A percentile compares a stretch with the other conserved stretches of the same genome.
phyloP scores from a whole-genome alignment of 225 moss, liverwort and hornwort species.

The Rhytidiadelphus loreus region DNA sequence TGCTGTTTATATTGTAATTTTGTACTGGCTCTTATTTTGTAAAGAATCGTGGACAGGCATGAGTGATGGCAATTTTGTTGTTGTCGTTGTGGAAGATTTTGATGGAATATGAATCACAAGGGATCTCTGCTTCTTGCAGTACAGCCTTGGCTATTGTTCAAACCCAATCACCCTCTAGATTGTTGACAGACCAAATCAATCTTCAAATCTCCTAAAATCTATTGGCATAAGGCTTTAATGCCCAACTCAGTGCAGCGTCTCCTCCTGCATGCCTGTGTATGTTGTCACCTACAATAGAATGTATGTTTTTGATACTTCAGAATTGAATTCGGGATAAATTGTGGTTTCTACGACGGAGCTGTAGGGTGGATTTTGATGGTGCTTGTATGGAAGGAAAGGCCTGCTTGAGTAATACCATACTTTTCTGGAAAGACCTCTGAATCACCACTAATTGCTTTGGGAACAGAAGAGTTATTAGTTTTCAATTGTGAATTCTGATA shows the following conservation, averaged over 20 bases:
- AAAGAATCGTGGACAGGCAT: conserved; percentile 4
- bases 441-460: not conserved
- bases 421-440: not conserved
- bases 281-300: not conserved
- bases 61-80: not conserved
- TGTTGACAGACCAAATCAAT: not conserved
- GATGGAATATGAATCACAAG: not conserved
- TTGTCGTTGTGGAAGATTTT: not conserved
- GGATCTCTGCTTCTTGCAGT: not conserved
- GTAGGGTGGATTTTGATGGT: conserved; percentile 4
- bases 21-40: conserved; percentile 10
- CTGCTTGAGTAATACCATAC: not conserved
- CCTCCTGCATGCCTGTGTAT: not conserved
- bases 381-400: not conserved
- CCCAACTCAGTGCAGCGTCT: not conserved
- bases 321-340: not conserved
- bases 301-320: not conserved
- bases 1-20: not conserved
- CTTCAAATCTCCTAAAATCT: not conserved
- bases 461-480: not conserved
- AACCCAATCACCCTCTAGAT: not conserved
- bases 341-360: not conserved
- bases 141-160: not conserved
- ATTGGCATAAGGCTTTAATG: not conserved
- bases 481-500: not conserved